A percentile compares a stretch with the other conserved stretches of the same genome.
Conservation (phyloP, 208 protist species). For the Leishmania martiniquensis region DNA sequence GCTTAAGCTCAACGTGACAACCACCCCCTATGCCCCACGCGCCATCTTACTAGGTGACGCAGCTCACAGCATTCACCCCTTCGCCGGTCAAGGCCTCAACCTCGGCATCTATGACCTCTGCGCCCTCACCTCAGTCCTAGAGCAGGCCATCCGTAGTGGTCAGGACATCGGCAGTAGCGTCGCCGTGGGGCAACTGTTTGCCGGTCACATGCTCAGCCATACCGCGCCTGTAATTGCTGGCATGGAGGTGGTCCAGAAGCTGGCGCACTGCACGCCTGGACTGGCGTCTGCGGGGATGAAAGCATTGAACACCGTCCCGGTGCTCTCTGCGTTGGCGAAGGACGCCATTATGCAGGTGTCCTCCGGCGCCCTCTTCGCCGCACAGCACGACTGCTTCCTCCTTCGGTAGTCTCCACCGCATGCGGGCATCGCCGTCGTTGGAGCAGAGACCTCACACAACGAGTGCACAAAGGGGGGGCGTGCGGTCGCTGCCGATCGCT, state of each 20-base stretch:
- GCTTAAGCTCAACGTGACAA: constrained; percentile 68
- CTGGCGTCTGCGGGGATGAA: constrained; percentile 74
- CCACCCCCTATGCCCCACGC: constrained; percentile 58
- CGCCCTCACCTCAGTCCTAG: constrained; percentile 62
- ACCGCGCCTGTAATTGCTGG: constrained; percentile 73
- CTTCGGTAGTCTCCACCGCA: constrained; percentile 24
- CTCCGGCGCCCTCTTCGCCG: constrained; percentile 73
- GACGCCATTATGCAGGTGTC: constrained; percentile 79
- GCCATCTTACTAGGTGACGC: constrained; percentile 86
- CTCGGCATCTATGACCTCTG: constrained; percentile 91
- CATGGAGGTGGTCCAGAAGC: constrained; percentile 80
- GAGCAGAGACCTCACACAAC: background rate
- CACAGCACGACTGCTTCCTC: constrained; percentile 66
- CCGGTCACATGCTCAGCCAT: constrained; percentile 76
- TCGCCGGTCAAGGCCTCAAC: constrained; percentile 94
- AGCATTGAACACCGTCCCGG: constrained; percentile 57
- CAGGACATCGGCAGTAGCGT: constrained; percentile 81
- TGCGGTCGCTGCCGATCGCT: too few relatives aligned
- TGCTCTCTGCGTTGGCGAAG: constrained; percentile 77
- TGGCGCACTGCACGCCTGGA: constrained; percentile 51
- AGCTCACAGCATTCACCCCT: constrained; percentile 92
- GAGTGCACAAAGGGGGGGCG: background rate
- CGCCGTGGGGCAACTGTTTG: constrained; percentile 75
- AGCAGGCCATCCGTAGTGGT: constrained; percentile 63
- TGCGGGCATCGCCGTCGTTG: background rate